phyloP scores from a whole-genome alignment of 257 asterid genomes.

The Ballota nigra region DNA sequence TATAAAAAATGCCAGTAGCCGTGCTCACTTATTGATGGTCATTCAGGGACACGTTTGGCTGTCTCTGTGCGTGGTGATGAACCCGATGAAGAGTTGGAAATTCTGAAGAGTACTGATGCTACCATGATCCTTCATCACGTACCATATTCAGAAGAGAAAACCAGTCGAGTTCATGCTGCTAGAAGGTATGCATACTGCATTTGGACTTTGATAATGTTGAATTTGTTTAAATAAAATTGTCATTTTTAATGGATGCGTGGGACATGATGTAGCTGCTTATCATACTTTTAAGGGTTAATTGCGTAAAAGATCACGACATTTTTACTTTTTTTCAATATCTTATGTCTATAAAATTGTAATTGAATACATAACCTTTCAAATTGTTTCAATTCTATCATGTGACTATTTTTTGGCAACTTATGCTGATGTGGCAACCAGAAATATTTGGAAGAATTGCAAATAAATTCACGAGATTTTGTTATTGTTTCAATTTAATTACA shows the following conservation, averaged over 20 bases:
- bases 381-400: not conserved
- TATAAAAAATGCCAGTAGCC: conserved; percentile 1
- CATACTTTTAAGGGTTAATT: not conserved
- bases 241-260: not conserved
- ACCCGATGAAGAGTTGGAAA: conserved; percentile 63
- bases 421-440: too few species aligned
- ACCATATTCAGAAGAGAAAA: conserved; percentile 69
- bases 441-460: too few species aligned
- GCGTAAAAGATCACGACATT: too few species aligned
- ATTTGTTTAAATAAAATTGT: not conserved
- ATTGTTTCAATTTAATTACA: too few species aligned
- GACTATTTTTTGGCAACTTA: too few species aligned
- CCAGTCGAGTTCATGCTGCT: conserved; percentile 93
- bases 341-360: too few species aligned
- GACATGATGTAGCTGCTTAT: not conserved
- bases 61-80: conserved; percentile 87
- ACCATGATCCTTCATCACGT: conserved; percentile 81
- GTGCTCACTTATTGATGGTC: conserved; percentile 16
- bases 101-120: conserved; percentile 68
- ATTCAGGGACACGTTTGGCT: conserved; percentile 76
- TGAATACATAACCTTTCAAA: too few species aligned
- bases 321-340: too few species aligned
- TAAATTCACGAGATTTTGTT: too few species aligned
- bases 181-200: conserved; percentile 55
- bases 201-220: conserved; percentile 6